These are phyloP conservation scores for Boletus insuetus DNA, from an alignment of 768 basidiomycete species.

Conservation along the genomic window DNA sequence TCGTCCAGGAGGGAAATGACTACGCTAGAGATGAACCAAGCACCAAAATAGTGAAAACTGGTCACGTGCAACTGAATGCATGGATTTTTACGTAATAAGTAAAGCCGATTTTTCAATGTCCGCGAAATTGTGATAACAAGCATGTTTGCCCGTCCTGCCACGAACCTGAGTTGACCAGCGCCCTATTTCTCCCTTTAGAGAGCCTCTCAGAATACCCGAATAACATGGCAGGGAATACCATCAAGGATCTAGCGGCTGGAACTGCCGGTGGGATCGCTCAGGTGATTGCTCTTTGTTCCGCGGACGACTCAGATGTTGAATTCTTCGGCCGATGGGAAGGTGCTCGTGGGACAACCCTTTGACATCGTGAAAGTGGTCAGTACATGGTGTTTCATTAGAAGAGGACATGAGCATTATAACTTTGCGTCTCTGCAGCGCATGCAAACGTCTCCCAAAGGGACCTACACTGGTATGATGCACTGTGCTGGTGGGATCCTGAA, in stretches of 20 bases:
- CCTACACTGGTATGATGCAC: conserved; percentile 82
- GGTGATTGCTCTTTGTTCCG: conserved; percentile 37
- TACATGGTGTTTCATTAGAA: conserved; percentile 16
- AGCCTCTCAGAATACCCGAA: conserved; percentile 8
- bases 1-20: background rate
- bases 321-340: conserved; percentile 40
- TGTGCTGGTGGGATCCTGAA: conserved; percentile 89
- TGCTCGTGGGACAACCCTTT: conserved; percentile 91
- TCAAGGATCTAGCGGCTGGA: conserved; percentile 86
- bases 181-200: background rate
- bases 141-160: conserved; percentile 2
- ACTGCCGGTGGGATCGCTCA: conserved; percentile 91
- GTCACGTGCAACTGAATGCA: background rate
- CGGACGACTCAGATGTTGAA: background rate
- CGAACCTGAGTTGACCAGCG: background rate
- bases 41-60: too few relatives aligned
- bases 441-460: conserved; percentile 91
- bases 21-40: background rate
- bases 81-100: conserved; percentile 1
- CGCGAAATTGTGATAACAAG: conserved; percentile 20
- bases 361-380: conserved; percentile 96
- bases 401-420: conserved; percentile 3
- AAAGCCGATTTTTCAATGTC: conserved; percentile 9
- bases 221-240: conserved; percentile 48
- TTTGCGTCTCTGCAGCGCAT: conserved; percentile 58